Base-by-base conservation (phyloP, 2,329 filamentous ascomycete genomes). In the Coniosporium tulheliwenetii region DNA sequence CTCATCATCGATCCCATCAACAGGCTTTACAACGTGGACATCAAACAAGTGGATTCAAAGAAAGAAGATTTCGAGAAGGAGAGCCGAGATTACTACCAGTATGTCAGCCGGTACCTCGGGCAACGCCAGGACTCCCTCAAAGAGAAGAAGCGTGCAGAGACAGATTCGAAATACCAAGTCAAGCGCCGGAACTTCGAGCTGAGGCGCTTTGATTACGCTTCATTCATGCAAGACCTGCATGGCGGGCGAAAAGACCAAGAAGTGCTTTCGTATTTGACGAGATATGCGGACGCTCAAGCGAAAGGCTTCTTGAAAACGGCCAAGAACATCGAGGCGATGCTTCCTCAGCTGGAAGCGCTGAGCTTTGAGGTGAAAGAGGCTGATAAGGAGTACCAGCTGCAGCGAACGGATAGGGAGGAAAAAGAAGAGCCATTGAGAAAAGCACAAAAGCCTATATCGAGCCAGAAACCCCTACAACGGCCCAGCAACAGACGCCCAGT, bases 191-290 rank as follows among this genome's bases (percentile, higher is more conserved):
- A 86, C 50, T 98, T 98, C 53, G 91, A 98, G 65, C 71, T 98
- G 43, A 95, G 93, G 65, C 80, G 93, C 8, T 98, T 98, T 53
- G 93, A 98, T 60, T 98, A 98, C 59, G 96, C 89, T 2, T 94
- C 85, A 10, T 98, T 96, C 56, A 93, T 98, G 84, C 89, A 96
- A 54, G 91, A 98, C 65, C 70, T 98, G n/a, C 91, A 96, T 47
- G 91, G 91, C 29, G 91, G 91, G n/a, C 80, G 91, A 46, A 98
- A 96, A 58, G 91, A 98, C 53, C 91, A 96, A 55, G 91, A 98
- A 58, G 84, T 98, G 4, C 63, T 98, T 29, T 96, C 89, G 1
- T 84, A 95, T 55, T 70, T 98, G 30, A 98, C 91, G 1, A 89
- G 81, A 56, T 98, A 87, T 57, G 93, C 93, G 8, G 86, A 93